Evolutionary conservation across 2,329 filamentous ascomycete genomes (phyloP).

Genomic region (Cladophialophora immunda): DNA sequence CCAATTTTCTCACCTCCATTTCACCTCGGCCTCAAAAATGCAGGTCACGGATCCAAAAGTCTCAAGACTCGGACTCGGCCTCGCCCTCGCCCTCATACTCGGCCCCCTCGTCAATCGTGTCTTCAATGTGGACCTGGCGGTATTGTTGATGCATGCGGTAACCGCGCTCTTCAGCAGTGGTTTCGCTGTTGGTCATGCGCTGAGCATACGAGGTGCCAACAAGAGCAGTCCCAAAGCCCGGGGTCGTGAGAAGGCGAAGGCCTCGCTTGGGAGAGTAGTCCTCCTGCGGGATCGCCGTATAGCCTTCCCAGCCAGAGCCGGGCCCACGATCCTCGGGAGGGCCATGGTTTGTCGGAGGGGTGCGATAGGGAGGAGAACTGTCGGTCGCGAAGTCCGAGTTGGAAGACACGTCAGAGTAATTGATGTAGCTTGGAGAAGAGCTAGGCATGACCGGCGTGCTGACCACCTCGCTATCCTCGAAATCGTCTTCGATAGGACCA

Average conservation of each 20-base stretch:
- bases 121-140: background rate
- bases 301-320: constrained; percentile 7
- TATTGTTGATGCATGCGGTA: background rate
- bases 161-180: background rate
- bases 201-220: background rate
- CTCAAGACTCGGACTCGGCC: background rate
- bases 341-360: too few relatives aligned
- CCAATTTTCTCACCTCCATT: background rate
- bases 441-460: background rate
- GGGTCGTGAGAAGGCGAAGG: background rate
- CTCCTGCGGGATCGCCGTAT: background rate
- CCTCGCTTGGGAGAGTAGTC: background rate
- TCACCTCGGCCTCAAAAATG: background rate
- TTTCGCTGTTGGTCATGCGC: background rate
- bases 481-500: background rate
- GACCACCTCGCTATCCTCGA: background rate
- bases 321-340: background rate
- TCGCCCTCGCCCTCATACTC: too few relatives aligned
- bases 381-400: background rate
- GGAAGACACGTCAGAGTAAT: background rate
- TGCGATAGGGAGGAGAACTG: too few relatives aligned
- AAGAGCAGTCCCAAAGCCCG: background rate
- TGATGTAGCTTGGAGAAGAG: background rate
- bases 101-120: background rate
- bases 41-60: background rate